Evolutionary conservation across 129 eudicot genomes (phyloP).

Genomic region (Artemisia tridentata): DNA sequence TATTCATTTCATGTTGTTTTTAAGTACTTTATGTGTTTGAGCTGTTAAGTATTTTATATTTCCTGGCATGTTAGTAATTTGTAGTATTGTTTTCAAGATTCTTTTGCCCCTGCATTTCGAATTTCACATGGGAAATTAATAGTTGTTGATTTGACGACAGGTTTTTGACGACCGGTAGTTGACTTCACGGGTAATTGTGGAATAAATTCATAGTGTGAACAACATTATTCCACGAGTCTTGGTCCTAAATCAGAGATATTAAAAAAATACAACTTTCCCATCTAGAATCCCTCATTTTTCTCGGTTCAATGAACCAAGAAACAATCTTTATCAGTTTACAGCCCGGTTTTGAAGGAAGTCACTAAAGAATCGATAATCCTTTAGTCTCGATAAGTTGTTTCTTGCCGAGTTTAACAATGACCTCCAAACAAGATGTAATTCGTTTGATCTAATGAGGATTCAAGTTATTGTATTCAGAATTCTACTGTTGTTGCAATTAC

Average conservation of each 20-base stretch:
- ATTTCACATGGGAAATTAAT: slow-evolving; percentile 26
- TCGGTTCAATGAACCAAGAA: slow-evolving; percentile 30
- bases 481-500: slow-evolving; percentile 48
- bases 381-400: slow-evolving; percentile 4
- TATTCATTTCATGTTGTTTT: background rate
- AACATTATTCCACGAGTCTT: slow-evolving; percentile 23
- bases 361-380: slow-evolving; percentile 10
- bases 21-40: slow-evolving; percentile 12
- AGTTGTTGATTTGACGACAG: slow-evolving; percentile 25
- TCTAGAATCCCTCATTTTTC: slow-evolving; percentile 11
- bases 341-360: slow-evolving; percentile 10
- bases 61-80: slow-evolving; percentile 8
- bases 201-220: slow-evolving; percentile 28
- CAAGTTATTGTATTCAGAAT: slow-evolving; percentile 32
- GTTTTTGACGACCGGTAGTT: slow-evolving; percentile 35
- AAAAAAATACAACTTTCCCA: background rate
- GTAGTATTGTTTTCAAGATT: slow-evolving; percentile 15
- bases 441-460: slow-evolving; percentile 32
- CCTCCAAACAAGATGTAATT: slow-evolving; percentile 26
- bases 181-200: slow-evolving; percentile 36
- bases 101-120: slow-evolving; percentile 9
- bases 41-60: slow-evolving; percentile 1
- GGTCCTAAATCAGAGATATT: slow-evolving; percentile 19
- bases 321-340: slow-evolving; percentile 13
- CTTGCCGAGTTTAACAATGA: slow-evolving; percentile 15